Evolutionary conservation across 1,284 basidiomycete genomes (phyloP), one percentile per base, ranked within the genome.

Genomic region (Ceratobasidium sp.): DNA sequence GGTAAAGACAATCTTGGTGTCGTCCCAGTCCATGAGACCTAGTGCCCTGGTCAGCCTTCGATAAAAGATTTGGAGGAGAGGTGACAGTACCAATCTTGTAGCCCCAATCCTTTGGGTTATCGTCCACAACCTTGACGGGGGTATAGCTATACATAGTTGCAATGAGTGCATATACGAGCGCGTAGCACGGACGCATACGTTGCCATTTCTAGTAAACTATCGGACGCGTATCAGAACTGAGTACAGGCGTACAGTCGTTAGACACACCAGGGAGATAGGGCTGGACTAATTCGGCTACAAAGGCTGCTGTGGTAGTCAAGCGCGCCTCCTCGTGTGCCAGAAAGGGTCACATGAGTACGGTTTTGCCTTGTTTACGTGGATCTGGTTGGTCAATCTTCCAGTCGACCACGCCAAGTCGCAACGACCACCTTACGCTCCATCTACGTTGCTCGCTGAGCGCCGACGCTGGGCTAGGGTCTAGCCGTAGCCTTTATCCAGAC

Each of bases 1-100:
- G 32, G 75, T 76, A 28, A 76, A 76, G 28, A 76, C 73, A 46
- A 76, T 74, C 52, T 72, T 72, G 48, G 73, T 76, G 36, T 74
- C 57, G 41, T 74, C 74, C 73, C 74, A 74, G 61, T 76, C 75
- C 45, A 76, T 50, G 3, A 74, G 16, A 32, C 67, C 72, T 73
- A 53, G 43, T 10, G 34, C 10, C 1, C 36, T 30, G 34, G 43
- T 74, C 59, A 53, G 30, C 5, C 2, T 28, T 16, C 23, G 23
- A 28, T 45, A 1, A 4, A 53, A 16, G 28, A 16, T 14, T 3
- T 9, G 10, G 26, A 10, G 16, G 30, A 30, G 18, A 14, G n/a
- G 18, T 34, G 26, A n/a, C n/a, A n/a, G 14, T 53, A 74, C 74
- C 74, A 18, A 75, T 62, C 48, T 72, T 61, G 34, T 72, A 72